Conservation (phyloP, 2,329 filamentous ascomycete species). For the Xylariaceae sp. region DNA sequence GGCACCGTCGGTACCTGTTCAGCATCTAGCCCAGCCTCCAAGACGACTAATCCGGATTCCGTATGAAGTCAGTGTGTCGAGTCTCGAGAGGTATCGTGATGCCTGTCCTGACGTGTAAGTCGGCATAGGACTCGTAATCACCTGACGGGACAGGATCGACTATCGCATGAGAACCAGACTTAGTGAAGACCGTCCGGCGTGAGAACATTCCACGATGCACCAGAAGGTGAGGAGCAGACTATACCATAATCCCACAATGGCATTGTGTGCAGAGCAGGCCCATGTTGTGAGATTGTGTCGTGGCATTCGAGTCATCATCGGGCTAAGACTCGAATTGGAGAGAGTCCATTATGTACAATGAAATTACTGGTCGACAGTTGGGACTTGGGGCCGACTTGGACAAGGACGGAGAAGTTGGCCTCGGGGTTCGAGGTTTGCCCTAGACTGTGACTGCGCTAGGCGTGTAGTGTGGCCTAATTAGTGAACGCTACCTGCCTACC, state of each 20-base stretch:
- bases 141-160: too few relatives aligned
- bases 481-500: not conserved
- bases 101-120: not conserved
- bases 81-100: not conserved
- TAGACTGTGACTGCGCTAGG: not conserved
- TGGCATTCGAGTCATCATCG: conserved; percentile 10
- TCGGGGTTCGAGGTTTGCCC: too few relatives aligned
- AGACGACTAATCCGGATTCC: not conserved
- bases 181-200: not conserved
- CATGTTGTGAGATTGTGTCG: not conserved
- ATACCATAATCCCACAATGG: not conserved
- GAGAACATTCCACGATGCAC: conserved; percentile 5
- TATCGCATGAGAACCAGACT: not conserved
- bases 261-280: not conserved
- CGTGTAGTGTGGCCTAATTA: not conserved
- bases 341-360: not conserved
- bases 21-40: too few relatives aligned
- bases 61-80: not conserved
- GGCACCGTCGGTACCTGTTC: too few relatives aligned
- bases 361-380: not conserved
- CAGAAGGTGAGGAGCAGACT: conserved; percentile 1
- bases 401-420: too few relatives aligned
- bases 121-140: too few relatives aligned
- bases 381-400: not conserved
- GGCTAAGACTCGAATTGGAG: conserved; percentile 5